phyloP scores from a whole-genome alignment of 1,139 yeast genomes.

The Geotrichum klebahnii region DNA sequence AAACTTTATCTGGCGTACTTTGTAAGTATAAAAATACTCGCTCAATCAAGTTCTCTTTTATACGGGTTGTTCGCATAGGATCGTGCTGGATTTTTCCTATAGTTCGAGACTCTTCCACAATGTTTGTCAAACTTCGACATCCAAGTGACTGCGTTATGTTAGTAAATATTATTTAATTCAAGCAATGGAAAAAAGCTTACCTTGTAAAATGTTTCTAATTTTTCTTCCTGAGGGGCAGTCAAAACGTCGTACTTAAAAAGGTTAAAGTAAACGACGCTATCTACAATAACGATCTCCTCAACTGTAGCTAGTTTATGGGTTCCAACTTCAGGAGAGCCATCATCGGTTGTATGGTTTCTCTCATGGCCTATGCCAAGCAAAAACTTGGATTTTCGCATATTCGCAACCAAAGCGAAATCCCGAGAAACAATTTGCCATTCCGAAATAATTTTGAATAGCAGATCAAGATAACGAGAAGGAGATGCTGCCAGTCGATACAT shows the following conservation, averaged over 20 bases:
- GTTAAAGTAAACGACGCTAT: conserved; percentile 41
- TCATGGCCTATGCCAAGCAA: conserved; percentile 33
- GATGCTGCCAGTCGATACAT: conserved; percentile 35
- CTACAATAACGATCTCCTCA: conserved; percentile 38
- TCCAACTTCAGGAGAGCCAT: conserved; percentile 13
- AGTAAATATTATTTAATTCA: not conserved
- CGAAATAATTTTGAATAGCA: conserved; percentile 31
- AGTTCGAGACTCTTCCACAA: conserved; percentile 28
- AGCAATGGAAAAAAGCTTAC: conserved; percentile 3
- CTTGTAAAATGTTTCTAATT: conserved; percentile 36
- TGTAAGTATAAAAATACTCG: conserved; percentile 38
- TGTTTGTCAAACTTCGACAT: conserved; percentile 29
- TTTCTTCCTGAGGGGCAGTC: conserved; percentile 39
- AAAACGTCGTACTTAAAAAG: conserved; percentile 36
- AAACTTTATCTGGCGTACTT: conserved; percentile 28
- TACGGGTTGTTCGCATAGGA: conserved; percentile 13
- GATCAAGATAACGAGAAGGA: conserved; percentile 29
- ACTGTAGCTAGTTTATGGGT: conserved; percentile 31
- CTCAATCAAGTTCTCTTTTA: conserved; percentile 26
- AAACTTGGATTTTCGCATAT: conserved; percentile 35
- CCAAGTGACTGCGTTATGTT: conserved; percentile 34
- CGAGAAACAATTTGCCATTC: conserved; percentile 32
- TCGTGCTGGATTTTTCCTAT: conserved; percentile 27
- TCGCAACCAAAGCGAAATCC: conserved; percentile 30
- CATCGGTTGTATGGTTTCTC: conserved; percentile 10